Conservation (phyloP, 371 early-diverging fungal species). For the Mucor racemosus region DNA sequence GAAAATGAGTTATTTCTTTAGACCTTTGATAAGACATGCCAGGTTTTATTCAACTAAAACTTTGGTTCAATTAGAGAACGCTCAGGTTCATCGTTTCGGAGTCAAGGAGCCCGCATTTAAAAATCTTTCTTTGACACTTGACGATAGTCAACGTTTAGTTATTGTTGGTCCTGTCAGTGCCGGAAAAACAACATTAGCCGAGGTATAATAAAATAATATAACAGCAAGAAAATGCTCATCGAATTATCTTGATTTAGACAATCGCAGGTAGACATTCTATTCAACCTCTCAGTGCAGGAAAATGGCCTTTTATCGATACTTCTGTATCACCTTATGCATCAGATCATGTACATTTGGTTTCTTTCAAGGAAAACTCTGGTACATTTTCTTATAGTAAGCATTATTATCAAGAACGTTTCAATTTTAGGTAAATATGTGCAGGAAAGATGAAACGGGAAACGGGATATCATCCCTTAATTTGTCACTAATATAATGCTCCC, state of each 20-base stretch:
- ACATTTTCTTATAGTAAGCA: conserved; percentile 52
- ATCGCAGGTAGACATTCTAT: conserved; percentile 45
- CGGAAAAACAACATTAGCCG: conserved; percentile 56
- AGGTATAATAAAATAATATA: conserved; percentile 23
- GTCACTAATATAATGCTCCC: neutral
- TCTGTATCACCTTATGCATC: conserved; percentile 40
- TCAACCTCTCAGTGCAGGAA: conserved; percentile 37
- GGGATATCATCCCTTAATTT: neutral
- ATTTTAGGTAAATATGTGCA: conserved; percentile 42
- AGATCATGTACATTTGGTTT: conserved; percentile 49
- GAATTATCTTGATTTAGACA: conserved; percentile 18
- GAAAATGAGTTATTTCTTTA: neutral
- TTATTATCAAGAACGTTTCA: conserved; percentile 64
- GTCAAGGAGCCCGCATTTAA: conserved; percentile 42
- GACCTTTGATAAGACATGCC: neutral
- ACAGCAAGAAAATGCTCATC: neutral
- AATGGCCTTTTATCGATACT: conserved; percentile 44
- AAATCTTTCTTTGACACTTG: conserved; percentile 37
- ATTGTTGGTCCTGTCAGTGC: conserved; percentile 55
- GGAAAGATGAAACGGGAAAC: neutral
- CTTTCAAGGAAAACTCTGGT: conserved; percentile 55
- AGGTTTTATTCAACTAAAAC: conserved; percentile 23
- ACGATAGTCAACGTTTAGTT: conserved; percentile 39
- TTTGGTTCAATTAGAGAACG: conserved; percentile 42
- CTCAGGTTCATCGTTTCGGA: conserved; percentile 45